Base-by-base conservation (phyloP, 1,139 yeast species). In the Zygotorulaspora mrakii region DNA sequence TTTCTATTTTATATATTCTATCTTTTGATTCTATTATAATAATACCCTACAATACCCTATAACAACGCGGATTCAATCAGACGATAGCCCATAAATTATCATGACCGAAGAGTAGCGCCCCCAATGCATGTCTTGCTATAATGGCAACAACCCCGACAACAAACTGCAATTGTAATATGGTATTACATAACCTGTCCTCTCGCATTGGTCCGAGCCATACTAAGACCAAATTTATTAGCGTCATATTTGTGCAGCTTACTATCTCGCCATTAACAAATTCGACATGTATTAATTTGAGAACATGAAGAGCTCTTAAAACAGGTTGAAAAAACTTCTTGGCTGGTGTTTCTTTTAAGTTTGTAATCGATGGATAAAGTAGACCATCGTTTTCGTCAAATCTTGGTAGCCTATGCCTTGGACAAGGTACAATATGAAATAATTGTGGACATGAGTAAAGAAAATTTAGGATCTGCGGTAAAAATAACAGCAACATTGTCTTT, bases 361-460 rank as follows among this genome's bases (percentile, higher is more conserved):
- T 81, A 46, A 69, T 66, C 2, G 88, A 81, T n/a, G 95, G 91
- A 53, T 85, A 78, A 71, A 91, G 70, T 35, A 81, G 65, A 1
- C 94, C 89, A 46, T 86, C 80, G 12, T 70, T 63, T 10, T 66
- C 68, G 52, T 86, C 77, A 54, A 86, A 83, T 49, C 69, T 71
- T 1, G 99, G 99, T 59, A 91, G 62, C 54, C 99, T 74, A 61
- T 91, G 99, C 53, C 99, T 75, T 20, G 99, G 99, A 59, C 98
- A 91, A 5, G 94, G 95, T 11, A 94, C 81, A 1, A 91, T 54
- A 34, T 81, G 79, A 64, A 89, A 83, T 46, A 91, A 65, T 64
- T 91, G 99, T 2, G 98, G 98, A 4, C 80, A 77, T 1, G 96
- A 86, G 63, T 88, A 91, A 11, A 86, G 48, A 53, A 94, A 94